Conservation (phyloP, 306 rosid genomes). For the Bauhinia variegata region DNA sequence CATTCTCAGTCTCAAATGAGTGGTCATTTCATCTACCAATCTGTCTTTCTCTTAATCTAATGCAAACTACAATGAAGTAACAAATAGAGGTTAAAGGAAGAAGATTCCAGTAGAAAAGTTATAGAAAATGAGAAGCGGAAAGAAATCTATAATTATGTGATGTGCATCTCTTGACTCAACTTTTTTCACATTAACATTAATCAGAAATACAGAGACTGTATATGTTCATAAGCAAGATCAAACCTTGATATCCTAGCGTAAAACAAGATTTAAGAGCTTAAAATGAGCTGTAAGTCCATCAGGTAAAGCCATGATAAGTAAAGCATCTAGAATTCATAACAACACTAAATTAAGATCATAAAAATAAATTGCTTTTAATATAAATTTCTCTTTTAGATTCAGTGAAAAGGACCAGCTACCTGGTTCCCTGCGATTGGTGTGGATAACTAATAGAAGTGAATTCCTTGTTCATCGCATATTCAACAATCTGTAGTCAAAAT, state of each 20-base stretch:
- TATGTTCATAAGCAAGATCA: slow-evolving; percentile 21
- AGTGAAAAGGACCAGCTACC: too few relatives aligned
- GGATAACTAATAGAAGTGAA: slow-evolving; percentile 90
- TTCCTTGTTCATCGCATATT: slow-evolving; percentile 83
- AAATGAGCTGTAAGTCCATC: slow-evolving; percentile 97
- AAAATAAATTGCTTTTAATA: slow-evolving; percentile 12
- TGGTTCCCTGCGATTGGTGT: slow-evolving; percentile 90
- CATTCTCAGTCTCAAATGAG: slow-evolving; percentile 9
- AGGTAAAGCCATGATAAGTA: slow-evolving; percentile 71
- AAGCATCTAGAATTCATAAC: slow-evolving; percentile 62
- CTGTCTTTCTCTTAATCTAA: not conserved
- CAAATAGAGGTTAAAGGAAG: not conserved
- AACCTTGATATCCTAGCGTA: slow-evolving; percentile 89
- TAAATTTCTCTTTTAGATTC: too few relatives aligned
- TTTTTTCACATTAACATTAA: slow-evolving; percentile 12
- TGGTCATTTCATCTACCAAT: slow-evolving; percentile 11
- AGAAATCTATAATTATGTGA: too few relatives aligned
- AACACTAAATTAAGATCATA: slow-evolving; percentile 19
- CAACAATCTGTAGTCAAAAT: slow-evolving; percentile 70
- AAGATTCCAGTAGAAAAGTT: too few relatives aligned
- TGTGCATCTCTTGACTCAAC: slow-evolving; percentile 2
- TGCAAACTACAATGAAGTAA: not conserved
- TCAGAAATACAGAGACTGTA: not conserved
- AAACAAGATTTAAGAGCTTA: slow-evolving; percentile 76
- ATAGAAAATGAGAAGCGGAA: too few relatives aligned